Base-by-base conservation (phyloP, 148 eudicot genomes). In the Chenopodium formosanum region DNA sequence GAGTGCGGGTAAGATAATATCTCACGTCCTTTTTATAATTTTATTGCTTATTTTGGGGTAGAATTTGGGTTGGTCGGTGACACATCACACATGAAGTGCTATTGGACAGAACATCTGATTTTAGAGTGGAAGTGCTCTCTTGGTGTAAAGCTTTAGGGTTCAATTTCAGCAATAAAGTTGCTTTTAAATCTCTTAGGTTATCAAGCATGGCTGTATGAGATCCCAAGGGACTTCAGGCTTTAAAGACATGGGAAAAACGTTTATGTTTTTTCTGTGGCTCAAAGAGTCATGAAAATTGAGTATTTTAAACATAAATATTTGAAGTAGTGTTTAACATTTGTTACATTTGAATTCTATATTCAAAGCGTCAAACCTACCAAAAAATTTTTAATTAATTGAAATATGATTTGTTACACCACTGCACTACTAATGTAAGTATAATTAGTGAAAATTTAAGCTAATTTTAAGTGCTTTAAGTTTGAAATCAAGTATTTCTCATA, bases 61-160 rank as follows among this genome's bases (percentile, higher is more conserved):
- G 52, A 44, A 63, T 32, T 66, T n/a, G 60, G 60, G 19, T 25
- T 50, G 79, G 83, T 76, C 74, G 86, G 80, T 62, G 52, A 76
- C 82, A 62, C 83, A 82, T 80, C 86, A 84, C 65, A 63, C 86
- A 76, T 80, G 78, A 75, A 79, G 12, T 70, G 14, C 63, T 80
- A 80, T 76, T 84, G 86, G 83, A 73, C 60, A 75, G 19, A 53
- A 73, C 79, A 37, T 53, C 62, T 69, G 48, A 69, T 67, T 79
- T 80, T 70, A 80, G 77, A 65, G 46, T 73, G 46, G 6, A 69
- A 76, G 80, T 80, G 86, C 83, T 76, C 47, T 70, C 77, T 80
- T 83, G 72, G 52, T 75, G 60, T 46, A 79, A 80, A 84, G 86
- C 60, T 70, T 70, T 29, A 40, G 34, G 83, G 72, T 69, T 80